phyloP scores from a whole-genome alignment of 257 asterid species.

The Nicotiana tomentosiformis region DNA sequence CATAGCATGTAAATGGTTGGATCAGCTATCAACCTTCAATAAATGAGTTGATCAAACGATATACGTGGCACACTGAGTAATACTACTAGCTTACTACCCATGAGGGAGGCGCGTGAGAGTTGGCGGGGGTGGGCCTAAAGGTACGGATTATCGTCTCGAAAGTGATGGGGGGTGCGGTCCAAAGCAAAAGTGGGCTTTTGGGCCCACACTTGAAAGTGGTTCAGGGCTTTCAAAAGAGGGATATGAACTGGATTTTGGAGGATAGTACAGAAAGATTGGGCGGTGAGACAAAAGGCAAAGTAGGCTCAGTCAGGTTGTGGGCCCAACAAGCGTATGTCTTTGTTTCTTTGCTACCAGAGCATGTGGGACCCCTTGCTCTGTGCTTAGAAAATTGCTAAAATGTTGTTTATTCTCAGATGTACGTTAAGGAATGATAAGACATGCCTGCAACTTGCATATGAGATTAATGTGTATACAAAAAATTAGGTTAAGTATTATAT shows the following conservation, averaged over 20 bases:
- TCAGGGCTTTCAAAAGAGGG: constrained; percentile 7
- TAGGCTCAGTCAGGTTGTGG: constrained; percentile 36
- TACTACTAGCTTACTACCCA: not conserved
- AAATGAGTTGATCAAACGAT: not conserved
- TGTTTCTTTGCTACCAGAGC: constrained; percentile 20
- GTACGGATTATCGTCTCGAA: constrained; percentile 13
- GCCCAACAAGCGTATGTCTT: constrained; percentile 30
- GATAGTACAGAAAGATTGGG: constrained; percentile 10
- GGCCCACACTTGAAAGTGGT: constrained; percentile 29
- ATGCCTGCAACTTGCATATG: constrained; percentile 9
- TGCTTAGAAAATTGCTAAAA: not conserved
- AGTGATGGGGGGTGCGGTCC: constrained; percentile 11
- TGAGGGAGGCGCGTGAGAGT: constrained; percentile 21
- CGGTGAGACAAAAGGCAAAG: constrained; percentile 25
- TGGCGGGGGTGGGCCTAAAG: not conserved
- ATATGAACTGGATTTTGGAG: constrained; percentile 37
- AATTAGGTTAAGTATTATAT: not conserved
- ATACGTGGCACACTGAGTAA: not conserved
- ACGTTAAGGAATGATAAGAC: not conserved
- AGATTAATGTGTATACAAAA: constrained; percentile 10
- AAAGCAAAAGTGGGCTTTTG: constrained; percentile 23
- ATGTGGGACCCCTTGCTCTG: constrained; percentile 20
- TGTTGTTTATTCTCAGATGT: constrained; percentile 2
- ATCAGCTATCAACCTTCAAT: constrained; percentile 3
- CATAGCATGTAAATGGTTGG: not conserved